Evolutionary conservation across 371 early-diverging fungal species (phyloP).

Genomic region (Apophysomyces trapeziformis): DNA sequence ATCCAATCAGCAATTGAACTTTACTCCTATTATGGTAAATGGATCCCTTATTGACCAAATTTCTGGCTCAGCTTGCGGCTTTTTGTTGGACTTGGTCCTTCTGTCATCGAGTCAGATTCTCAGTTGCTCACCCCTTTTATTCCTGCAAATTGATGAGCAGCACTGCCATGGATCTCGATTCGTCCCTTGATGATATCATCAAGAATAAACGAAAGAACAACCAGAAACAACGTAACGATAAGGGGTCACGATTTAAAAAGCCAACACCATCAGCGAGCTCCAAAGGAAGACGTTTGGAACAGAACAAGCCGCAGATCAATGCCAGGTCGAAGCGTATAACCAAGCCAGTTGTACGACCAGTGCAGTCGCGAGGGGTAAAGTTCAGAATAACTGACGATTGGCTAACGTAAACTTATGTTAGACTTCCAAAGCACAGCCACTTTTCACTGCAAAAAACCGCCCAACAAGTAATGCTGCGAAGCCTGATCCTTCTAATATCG

Average conservation of each 20-base stretch:
- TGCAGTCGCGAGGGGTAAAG: neutral
- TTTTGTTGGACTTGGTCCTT: too few relatives aligned
- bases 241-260: neutral
- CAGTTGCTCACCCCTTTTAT: too few relatives aligned
- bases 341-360: neutral
- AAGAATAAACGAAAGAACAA: conserved; percentile 15
- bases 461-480: neutral
- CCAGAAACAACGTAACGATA: conserved; percentile 6
- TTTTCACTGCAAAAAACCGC: conserved; percentile 6
- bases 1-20: too few relatives aligned
- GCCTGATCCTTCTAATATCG: conserved; percentile 22
- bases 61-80: too few relatives aligned
- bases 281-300: neutral
- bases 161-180: conserved; percentile 26
- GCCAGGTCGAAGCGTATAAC: neutral
- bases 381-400: neutral
- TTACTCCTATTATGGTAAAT: too few relatives aligned
- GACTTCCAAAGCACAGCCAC: neutral
- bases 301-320: conserved; percentile 4
- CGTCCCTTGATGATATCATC: conserved; percentile 29
- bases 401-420: neutral
- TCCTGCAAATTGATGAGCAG: neutral
- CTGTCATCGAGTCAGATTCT: too few relatives aligned
- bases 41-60: too few relatives aligned
- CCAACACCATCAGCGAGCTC: neutral